Evolutionary conservation across 2,329 filamentous ascomycete species (phyloP).

Genomic region (Alternaria sp.): DNA sequence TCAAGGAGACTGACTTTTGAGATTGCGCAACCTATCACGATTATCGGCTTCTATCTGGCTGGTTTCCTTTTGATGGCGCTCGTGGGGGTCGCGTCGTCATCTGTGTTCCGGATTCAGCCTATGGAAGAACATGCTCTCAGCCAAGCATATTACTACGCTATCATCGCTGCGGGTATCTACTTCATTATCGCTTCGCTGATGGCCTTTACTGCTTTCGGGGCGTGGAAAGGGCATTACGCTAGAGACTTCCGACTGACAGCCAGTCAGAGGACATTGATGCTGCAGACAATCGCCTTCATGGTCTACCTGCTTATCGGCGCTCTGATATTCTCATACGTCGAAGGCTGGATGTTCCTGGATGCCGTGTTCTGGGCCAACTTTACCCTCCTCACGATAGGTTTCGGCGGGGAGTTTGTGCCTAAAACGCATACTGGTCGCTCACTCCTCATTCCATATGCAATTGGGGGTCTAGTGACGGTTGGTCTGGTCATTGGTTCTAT

Average conservation of each 20-base stretch:
- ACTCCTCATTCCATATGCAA: conserved; percentile 61
- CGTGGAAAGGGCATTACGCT: conserved; percentile 60
- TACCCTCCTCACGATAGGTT: conserved; percentile 62
- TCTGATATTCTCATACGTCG: conserved; percentile 55
- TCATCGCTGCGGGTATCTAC: conserved; percentile 64
- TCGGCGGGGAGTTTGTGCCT: conserved; percentile 59
- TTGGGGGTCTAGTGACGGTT: conserved; percentile 61
- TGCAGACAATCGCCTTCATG: conserved; percentile 59
- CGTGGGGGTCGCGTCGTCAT: conserved; percentile 55
- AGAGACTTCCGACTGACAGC: conserved; percentile 63
- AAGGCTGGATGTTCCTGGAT: conserved; percentile 61
- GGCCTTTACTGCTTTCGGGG: conserved; percentile 62
- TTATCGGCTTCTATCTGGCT: conserved; percentile 64
- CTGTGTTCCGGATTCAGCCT: conserved; percentile 52
- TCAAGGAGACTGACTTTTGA: conserved; percentile 60
- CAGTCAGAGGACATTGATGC: conserved; percentile 63
- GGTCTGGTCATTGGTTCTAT: conserved; percentile 63
- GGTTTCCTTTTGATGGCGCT: conserved; percentile 61
- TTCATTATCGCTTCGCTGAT: conserved; percentile 62
- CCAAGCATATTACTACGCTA: conserved; percentile 66
- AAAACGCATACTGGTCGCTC: conserved; percentile 57
- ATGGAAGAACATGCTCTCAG: conserved; percentile 56
- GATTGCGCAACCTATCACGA: conserved; percentile 65
- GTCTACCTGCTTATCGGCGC: conserved; percentile 57
- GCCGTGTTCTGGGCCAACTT: conserved; percentile 64